phyloP scores from a whole-genome alignment of 257 asterid species.

The Mentha longifolia region DNA sequence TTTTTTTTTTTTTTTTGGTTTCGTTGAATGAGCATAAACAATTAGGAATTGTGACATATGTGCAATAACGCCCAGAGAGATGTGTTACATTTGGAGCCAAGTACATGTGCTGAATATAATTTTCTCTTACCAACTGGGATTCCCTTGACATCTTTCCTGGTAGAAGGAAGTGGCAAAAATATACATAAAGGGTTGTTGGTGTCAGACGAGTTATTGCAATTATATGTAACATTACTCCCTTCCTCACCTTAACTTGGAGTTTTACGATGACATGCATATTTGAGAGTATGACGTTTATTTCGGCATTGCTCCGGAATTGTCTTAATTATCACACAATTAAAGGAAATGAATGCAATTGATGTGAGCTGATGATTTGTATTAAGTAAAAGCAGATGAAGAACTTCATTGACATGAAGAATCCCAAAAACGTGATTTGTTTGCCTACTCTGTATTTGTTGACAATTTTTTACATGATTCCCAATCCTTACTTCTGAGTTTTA shows the following conservation, averaged over 20 bases:
- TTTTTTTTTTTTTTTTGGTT: no score
- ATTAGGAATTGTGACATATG: neutral
- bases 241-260: neutral
- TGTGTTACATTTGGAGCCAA: slow-evolving; percentile 10
- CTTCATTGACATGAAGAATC: neutral
- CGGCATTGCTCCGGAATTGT: neutral
- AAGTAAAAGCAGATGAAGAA: neutral
- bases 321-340: neutral
- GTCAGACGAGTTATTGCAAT: neutral
- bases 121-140: neutral
- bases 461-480: neutral
- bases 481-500: slow-evolving; percentile 15
- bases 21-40: neutral
- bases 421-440: no score
- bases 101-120: neutral
- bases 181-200: neutral
- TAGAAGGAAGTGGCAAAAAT: neutral
- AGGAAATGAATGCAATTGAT: neutral
- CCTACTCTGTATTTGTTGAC: neutral
- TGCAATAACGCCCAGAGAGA: slow-evolving; percentile 1
- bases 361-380: slow-evolving; percentile 2
- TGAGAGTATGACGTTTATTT: neutral
- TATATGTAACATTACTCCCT: neutral
- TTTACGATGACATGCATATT: neutral
- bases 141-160: slow-evolving; percentile 9